phyloP scores from a whole-genome alignment of 768 basidiomycete genomes.

The Lentinula sp. region DNA sequence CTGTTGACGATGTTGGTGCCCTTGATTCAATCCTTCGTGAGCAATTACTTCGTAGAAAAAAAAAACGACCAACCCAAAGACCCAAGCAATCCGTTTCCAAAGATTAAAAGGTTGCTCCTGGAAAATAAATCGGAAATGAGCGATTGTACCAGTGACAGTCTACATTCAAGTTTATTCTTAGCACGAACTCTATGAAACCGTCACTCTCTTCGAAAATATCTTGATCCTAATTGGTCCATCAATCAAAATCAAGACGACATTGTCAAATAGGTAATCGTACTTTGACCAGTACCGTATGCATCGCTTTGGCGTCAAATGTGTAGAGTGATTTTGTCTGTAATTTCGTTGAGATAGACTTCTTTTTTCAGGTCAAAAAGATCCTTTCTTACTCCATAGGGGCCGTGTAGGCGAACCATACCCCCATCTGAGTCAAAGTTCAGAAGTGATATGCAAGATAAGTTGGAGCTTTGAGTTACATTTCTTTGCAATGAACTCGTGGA shows the following conservation, averaged over 20 bases:
- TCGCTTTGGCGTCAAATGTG: not conserved
- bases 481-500: not conserved
- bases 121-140: not conserved
- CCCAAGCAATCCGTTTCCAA: not conserved
- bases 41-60: not conserved
- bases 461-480: not conserved
- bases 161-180: not conserved
- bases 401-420: not conserved
- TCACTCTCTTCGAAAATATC: constrained; percentile 1
- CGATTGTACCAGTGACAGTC: not conserved
- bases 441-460: not conserved
- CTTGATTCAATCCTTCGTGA: not conserved
- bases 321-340: not conserved
- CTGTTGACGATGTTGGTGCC: constrained; percentile 23
- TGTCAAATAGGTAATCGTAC: not conserved
- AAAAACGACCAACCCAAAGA: not conserved
- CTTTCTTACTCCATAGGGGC: not conserved
- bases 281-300: constrained; percentile 2
- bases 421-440: not conserved
- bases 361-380: not conserved
- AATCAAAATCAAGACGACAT: not conserved
- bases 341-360: not conserved
- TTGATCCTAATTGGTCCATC: not conserved
- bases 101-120: not conserved
- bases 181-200: not conserved